These are phyloP conservation scores for Fusarium abutilonis DNA, from an alignment of 2,329 filamentous ascomycete species.

Conservation along the genomic window DNA sequence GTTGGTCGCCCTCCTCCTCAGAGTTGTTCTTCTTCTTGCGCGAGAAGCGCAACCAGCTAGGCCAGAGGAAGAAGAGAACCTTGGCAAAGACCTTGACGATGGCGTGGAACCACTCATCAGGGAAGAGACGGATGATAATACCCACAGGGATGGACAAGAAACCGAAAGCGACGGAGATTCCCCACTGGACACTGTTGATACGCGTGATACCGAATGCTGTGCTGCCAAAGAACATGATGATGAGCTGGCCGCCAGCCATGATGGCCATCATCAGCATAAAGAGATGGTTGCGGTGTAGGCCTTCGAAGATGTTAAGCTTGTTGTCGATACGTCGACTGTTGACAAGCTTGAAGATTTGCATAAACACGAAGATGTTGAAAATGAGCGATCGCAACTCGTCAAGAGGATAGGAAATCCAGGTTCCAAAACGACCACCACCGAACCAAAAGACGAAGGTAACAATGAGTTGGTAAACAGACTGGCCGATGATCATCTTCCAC, in stretches of 20 bases:
- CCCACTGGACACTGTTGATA: conserved; percentile 79
- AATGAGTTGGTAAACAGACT: conserved; percentile 67
- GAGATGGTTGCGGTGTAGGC: conserved; percentile 51
- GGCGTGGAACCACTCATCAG: conserved; percentile 63
- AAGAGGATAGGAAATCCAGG: conserved; percentile 55
- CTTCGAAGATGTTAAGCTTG: conserved; percentile 87
- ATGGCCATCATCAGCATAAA: conserved; percentile 47
- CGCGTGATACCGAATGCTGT: conserved; percentile 73
- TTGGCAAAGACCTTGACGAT: conserved; percentile 20
- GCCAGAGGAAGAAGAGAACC: conserved; percentile 13
- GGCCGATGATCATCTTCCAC: conserved; percentile 73
- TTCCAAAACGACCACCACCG: conserved; percentile 60
- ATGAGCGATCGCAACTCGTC: conserved; percentile 63
- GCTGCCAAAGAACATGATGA: conserved; percentile 53
- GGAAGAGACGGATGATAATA: conserved; percentile 77
- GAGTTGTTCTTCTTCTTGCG: conserved; percentile 29
- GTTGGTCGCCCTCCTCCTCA: conserved; percentile 22
- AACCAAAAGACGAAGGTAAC: conserved; percentile 70
- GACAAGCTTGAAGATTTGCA: conserved; percentile 76
- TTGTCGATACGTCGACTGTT: conserved; percentile 80
- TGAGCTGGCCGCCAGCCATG: conserved; percentile 41
- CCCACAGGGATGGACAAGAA: conserved; percentile 78
- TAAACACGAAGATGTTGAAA: conserved; percentile 77
- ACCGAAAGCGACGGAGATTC: conserved; percentile 79
- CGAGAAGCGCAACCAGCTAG: conserved; percentile 27